phyloP scores from a whole-genome alignment of 139 green algal genomes.

The Volvox reticuliferus region DNA sequence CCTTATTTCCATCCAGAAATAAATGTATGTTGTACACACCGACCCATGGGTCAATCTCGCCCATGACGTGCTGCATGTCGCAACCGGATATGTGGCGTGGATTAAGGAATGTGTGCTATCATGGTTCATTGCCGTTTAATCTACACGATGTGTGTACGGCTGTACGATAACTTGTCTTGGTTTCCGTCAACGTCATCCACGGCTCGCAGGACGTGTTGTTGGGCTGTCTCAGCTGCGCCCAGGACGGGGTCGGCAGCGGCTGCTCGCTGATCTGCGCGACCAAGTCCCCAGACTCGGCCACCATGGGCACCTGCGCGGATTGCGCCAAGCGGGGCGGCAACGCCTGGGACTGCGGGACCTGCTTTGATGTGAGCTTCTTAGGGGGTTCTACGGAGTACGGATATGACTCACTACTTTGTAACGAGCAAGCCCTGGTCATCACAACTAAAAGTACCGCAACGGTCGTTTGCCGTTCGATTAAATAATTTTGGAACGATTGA shows the following conservation, averaged over 20 bases:
- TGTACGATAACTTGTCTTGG: too few species aligned
- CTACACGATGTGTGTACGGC: too few species aligned
- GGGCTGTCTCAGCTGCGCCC: slow-evolving; percentile 6
- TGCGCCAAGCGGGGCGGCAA: neutral
- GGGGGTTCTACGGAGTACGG: neutral
- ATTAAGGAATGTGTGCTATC: too few species aligned
- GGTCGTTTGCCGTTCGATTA: too few species aligned
- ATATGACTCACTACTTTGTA: neutral
- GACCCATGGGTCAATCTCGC: too few species aligned
- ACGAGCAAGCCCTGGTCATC: neutral
- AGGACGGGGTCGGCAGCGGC: neutral
- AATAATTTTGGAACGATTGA: neutral
- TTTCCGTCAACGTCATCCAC: neutral
- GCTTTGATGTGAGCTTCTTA: neutral
- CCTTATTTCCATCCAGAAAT: too few species aligned
- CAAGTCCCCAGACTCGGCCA: neutral
- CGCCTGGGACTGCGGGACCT: slow-evolving; percentile 9
- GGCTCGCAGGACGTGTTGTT: neutral
- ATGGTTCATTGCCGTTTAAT: too few species aligned
- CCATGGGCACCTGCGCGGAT: neutral
- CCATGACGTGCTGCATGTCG: too few species aligned
- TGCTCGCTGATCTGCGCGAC: slow-evolving; percentile 1
- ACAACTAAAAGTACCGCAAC: neutral
- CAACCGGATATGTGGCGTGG: too few species aligned
- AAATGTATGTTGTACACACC: too few species aligned